Conservation (phyloP, 495 filamentous ascomycete species). For the Tuber aestivum region DNA sequence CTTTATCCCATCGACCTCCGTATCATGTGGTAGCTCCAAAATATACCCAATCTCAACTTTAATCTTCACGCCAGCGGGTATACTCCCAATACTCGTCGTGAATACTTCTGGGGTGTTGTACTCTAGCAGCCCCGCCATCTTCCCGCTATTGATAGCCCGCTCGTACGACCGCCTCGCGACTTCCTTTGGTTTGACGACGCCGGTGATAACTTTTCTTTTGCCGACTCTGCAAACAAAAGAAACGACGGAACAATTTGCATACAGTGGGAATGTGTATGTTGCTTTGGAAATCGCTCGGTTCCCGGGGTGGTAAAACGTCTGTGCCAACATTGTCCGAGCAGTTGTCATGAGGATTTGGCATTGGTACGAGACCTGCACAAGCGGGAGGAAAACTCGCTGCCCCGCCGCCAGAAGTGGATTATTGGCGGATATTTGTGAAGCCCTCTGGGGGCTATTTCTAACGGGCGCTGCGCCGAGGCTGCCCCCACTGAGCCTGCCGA, state of each 20-base stretch:
- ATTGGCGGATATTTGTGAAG: not conserved
- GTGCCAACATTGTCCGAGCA: conserved; percentile 55
- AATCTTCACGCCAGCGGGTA: conserved; percentile 52
- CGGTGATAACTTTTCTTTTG: conserved; percentile 47
- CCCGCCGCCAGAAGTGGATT: not conserved
- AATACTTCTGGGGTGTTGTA: conserved; percentile 59
- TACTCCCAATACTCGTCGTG: conserved; percentile 57
- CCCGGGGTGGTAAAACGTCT: conserved; percentile 56
- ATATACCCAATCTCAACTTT: conserved; percentile 57
- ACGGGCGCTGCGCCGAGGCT: not conserved
- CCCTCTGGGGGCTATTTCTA: not conserved
- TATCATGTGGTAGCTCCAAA: conserved; percentile 60
- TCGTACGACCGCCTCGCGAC: conserved; percentile 53
- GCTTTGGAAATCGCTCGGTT: conserved; percentile 48
- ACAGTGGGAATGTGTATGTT: conserved; percentile 62
- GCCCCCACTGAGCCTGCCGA: not conserved
- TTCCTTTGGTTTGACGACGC: conserved; percentile 56
- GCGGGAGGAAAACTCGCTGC: conserved; percentile 49
- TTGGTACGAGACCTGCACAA: conserved; percentile 50
- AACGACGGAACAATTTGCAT: conserved; percentile 59
- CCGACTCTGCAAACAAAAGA: conserved; percentile 55
- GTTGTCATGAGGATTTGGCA: conserved; percentile 53
- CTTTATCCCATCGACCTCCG: conserved; percentile 56
- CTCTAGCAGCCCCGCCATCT: conserved; percentile 57
- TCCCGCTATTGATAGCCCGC: conserved; percentile 51